A percentile compares a stretch with the other conserved stretches of the same genome.
phyloP scores from a whole-genome alignment of 2,329 filamentous ascomycete species.

The Pyrenophora seminiperda region DNA sequence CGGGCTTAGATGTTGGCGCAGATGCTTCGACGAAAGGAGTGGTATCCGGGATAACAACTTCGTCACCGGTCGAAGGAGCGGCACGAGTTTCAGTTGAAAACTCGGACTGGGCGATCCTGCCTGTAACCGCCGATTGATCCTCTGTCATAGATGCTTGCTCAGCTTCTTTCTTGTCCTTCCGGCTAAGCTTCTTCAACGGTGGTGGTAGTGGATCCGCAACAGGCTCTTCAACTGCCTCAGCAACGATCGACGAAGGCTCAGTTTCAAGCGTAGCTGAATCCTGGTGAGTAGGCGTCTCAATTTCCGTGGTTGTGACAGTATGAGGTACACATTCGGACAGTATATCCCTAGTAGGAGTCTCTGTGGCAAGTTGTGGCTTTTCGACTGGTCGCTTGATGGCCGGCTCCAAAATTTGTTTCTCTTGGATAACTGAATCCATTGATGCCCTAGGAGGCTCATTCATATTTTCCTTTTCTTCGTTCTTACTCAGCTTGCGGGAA shows the following conservation, averaged over 20 bases:
- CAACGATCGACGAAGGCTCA: background rate
- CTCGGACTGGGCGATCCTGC: background rate
- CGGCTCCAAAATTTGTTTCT: slow-evolving; percentile 1
- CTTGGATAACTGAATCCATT: background rate
- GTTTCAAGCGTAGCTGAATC: background rate
- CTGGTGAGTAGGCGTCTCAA: background rate
- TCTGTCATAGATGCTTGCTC: slow-evolving; percentile 21
- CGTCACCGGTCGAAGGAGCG: background rate
- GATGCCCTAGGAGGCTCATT: slow-evolving; percentile 15
- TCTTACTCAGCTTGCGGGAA: slow-evolving; percentile 29
- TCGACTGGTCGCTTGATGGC: background rate
- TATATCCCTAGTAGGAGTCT: background rate
- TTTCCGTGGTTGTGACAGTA: background rate
- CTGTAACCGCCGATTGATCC: background rate
- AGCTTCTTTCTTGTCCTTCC: slow-evolving; percentile 37
- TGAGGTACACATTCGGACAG: background rate
- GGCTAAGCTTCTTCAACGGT: slow-evolving; percentile 26
- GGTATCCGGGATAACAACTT: background rate
- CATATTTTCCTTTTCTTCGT: slow-evolving; percentile 35
- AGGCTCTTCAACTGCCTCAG: background rate
- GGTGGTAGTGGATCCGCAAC: slow-evolving; percentile 14
- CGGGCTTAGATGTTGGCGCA: slow-evolving; percentile 32
- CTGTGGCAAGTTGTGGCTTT: background rate
- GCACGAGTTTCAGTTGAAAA: background rate
- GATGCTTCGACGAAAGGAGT: background rate